These are phyloP conservation scores for Tetraselmis striata DNA, from an alignment of 139 green algal species.

Conservation along the genomic window DNA sequence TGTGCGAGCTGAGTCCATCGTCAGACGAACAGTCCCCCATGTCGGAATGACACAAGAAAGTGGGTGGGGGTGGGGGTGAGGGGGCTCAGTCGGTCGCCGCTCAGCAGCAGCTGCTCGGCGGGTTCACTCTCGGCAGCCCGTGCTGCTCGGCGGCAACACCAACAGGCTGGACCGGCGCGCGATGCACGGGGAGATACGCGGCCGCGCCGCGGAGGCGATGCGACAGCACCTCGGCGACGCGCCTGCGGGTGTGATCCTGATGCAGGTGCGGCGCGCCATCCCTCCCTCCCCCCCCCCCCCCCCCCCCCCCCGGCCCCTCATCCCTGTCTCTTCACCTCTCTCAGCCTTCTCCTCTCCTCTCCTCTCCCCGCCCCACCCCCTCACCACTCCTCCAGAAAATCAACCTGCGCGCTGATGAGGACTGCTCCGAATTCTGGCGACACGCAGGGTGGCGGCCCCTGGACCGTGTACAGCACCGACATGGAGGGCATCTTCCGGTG, in stretches of 20 bases:
- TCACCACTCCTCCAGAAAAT: no score
- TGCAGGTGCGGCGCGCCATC: not conserved
- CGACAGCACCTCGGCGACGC: not conserved
- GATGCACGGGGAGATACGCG: not conserved
- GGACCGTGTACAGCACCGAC: conserved; percentile 31
- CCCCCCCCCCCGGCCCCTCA: not conserved
- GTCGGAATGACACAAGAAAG: not conserved
- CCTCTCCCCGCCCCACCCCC: no score
- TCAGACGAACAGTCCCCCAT: not conserved
- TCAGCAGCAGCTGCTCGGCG: no score
- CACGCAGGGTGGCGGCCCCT: conserved; percentile 15
- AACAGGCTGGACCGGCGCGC: not conserved
- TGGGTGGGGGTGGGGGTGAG: no score
- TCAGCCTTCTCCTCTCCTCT: no score
- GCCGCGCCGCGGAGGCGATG: not conserved
- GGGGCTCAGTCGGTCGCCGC: no score
- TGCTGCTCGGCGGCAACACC: no score
- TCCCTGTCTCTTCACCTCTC: not conserved
- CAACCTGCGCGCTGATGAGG: not conserved
- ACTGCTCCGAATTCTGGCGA: not conserved
- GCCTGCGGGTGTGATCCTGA: not conserved
- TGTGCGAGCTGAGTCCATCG: no score
- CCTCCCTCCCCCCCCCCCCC: not conserved
- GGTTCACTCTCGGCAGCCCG: not conserved
- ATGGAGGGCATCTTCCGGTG: conserved; percentile 29